These are phyloP conservation scores for Hypericum perforatum DNA, from an alignment of 345 rosid genomes.

Conservation along the genomic window DNA sequence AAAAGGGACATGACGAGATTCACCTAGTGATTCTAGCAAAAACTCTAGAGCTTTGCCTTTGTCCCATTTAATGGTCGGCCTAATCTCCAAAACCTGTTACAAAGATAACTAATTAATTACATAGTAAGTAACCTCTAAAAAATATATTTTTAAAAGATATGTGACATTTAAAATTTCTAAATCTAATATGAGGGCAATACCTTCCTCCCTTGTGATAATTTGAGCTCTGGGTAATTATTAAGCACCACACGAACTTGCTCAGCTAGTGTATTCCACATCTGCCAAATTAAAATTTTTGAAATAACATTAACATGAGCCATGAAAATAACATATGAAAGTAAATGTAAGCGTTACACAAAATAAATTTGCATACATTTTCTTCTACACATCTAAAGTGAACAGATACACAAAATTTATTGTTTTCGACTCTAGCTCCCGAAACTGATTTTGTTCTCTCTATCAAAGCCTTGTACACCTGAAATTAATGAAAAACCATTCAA, in stretches of 20 bases:
- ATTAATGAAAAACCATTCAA: neutral
- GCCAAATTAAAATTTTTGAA: no score
- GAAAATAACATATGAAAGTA: no score
- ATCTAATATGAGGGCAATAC: neutral
- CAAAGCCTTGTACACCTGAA: slow-evolving; percentile 47
- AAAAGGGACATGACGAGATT: neutral
- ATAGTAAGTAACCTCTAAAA: no score
- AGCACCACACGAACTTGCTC: neutral
- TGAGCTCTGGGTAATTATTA: neutral
- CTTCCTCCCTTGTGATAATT: neutral
- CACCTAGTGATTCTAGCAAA: slow-evolving; percentile 2
- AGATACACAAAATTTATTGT: slow-evolving; percentile 81
- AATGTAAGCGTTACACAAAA: no score
- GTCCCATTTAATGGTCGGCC: slow-evolving; percentile 5
- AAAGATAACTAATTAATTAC: neutral
- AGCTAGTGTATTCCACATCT: neutral
- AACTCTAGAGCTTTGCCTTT: slow-evolving; percentile 6
- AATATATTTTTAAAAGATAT: no score
- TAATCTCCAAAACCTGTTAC: slow-evolving; percentile 2
- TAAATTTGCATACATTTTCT: slow-evolving; percentile 39
- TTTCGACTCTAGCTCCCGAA: slow-evolving; percentile 74
- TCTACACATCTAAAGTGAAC: slow-evolving; percentile 87
- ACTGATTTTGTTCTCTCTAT: slow-evolving; percentile 56
- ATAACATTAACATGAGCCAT: no score
- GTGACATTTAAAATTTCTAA: no score